Conservation (phyloP, 2,329 filamentous ascomycete species). For the Paecilomyces dactylethromorphus region DNA sequence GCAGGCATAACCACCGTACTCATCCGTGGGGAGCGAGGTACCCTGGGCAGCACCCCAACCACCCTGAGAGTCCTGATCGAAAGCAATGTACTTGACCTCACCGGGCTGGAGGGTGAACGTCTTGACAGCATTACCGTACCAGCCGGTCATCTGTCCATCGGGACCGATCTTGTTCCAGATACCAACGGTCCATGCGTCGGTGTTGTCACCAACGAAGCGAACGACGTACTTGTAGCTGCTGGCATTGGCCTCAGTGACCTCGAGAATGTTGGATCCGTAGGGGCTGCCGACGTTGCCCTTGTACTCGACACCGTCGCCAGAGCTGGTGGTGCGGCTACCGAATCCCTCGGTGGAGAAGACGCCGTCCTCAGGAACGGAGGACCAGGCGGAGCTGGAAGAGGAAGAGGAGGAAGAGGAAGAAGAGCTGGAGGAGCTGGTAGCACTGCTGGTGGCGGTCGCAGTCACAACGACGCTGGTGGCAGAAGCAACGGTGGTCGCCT, state of each 20-base stretch:
- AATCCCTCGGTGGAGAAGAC: conserved; percentile 20
- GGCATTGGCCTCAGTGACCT: conserved; percentile 25
- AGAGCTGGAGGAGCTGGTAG: conserved; percentile 1
- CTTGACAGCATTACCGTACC: conserved; percentile 27
- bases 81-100: conserved; percentile 29
- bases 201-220: conserved; percentile 23
- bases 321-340: conserved; percentile 17
- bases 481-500: no score
- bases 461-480: conserved; percentile 9
- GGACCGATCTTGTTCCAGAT: conserved; percentile 37
- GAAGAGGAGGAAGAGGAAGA: conserved; percentile 3
- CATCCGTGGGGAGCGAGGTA: conserved; percentile 18
- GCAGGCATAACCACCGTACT: conserved; percentile 24
- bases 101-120: conserved; percentile 22
- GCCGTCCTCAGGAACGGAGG: conserved; percentile 1
- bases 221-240: conserved; percentile 30
- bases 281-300: conserved; percentile 30
- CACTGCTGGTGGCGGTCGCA: conserved; percentile 2
- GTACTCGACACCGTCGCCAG: conserved; percentile 17
- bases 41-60: conserved; percentile 26
- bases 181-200: conserved; percentile 26
- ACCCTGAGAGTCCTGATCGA: conserved; percentile 31
- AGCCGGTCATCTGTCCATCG: conserved; percentile 24
- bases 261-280: conserved; percentile 36
- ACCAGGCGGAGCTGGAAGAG: conserved; percentile 16